phyloP scores from a whole-genome alignment of 805 yeast genomes.

The Pichia manshurica region DNA sequence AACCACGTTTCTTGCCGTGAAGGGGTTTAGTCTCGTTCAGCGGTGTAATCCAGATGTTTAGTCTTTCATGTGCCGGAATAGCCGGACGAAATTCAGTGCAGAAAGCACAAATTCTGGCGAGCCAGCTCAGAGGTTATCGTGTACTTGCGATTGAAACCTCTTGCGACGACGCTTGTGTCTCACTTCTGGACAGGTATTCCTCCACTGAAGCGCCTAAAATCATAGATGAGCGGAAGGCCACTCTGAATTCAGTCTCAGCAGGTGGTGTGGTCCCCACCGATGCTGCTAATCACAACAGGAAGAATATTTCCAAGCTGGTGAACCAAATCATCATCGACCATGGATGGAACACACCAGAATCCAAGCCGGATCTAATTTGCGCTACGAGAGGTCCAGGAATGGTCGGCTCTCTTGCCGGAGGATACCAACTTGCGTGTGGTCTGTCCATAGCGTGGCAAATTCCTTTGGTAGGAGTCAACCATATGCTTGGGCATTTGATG shows the following conservation, averaged over 20 bases:
- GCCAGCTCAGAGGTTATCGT: conserved; percentile 34
- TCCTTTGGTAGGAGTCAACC: conserved; percentile 88
- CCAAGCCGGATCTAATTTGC: conserved; percentile 66
- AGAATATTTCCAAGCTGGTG: conserved; percentile 47
- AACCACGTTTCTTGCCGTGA: too few species aligned
- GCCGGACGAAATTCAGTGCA: too few species aligned
- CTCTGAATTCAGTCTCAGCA: conserved; percentile 55
- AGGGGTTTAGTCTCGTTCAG: too few species aligned
- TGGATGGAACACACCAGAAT: conserved; percentile 27
- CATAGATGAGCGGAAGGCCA: conserved; percentile 54
- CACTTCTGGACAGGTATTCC: conserved; percentile 52
- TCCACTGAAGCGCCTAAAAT: conserved; percentile 39
- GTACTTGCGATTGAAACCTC: conserved; percentile 88
- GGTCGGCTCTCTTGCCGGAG: conserved; percentile 81
- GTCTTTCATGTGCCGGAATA: too few species aligned
- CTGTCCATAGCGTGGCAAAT: conserved; percentile 67
- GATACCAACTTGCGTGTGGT: conserved; percentile 82
- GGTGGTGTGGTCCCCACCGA: conserved; percentile 90
- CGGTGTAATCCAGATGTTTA: too few species aligned
- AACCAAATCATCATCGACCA: conserved; percentile 36
- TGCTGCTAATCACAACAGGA: conserved; percentile 77
- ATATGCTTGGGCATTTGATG: conserved; percentile 89
- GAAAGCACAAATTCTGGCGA: too few species aligned
- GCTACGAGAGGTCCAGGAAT: conserved; percentile 97
- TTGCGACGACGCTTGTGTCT: conserved; percentile 93